These are phyloP conservation scores for Thelephora terrestris DNA, from an alignment of 1,284 basidiomycete genomes.

Conservation along the genomic window DNA sequence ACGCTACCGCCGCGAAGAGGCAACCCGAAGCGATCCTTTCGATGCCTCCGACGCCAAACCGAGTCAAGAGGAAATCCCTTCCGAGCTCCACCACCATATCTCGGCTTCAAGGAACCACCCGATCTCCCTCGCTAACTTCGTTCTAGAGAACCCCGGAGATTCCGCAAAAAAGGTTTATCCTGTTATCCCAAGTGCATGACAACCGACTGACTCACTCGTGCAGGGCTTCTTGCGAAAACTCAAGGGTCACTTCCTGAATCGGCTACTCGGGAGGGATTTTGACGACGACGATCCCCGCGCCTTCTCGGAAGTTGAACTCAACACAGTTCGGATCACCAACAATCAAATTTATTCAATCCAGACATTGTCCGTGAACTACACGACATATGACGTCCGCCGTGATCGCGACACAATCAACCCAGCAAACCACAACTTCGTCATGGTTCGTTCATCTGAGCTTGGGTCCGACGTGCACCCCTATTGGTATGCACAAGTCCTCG, in stretches of 20 bases:
- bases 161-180: conserved; percentile 14
- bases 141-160: conserved; percentile 10
- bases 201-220: not conserved
- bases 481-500: conserved; percentile 26
- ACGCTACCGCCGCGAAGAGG: conserved; percentile 2
- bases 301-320: not conserved
- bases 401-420: conserved; percentile 28
- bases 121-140: conserved; percentile 11
- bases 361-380: conserved; percentile 20
- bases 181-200: not conserved
- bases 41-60: not conserved
- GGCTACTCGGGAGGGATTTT: conserved; percentile 4
- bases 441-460: conserved; percentile 16
- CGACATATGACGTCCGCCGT: conserved; percentile 23
- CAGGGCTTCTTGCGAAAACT: conserved; percentile 18
- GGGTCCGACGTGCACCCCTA: conserved; percentile 15
- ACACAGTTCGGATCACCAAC: conserved; percentile 10
- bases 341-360: conserved; percentile 19
- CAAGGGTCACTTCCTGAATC: conserved; percentile 14
- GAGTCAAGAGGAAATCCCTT: conserved; percentile 2
- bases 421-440: conserved; percentile 16
- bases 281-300: conserved; percentile 2
- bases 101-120: conserved; percentile 9
- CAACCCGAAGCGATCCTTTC: not conserved
- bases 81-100: conserved; percentile 12